Evolutionary conservation across 352 stramenopile species (phyloP), one percentile per base, ranked within the genome.

Genomic region (Pythium diclinum): DNA sequence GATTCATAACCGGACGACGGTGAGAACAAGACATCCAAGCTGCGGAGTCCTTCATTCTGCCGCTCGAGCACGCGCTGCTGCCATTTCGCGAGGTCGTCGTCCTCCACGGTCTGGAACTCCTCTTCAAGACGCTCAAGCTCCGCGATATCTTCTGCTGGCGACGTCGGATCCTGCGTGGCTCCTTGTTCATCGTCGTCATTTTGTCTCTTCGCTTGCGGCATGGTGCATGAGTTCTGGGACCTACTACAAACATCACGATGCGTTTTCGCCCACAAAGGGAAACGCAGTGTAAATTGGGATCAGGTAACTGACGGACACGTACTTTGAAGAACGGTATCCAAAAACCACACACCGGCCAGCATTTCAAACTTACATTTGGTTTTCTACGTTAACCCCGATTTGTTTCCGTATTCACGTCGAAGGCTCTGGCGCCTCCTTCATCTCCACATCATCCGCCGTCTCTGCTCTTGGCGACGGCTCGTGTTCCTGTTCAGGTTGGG

Each of bases 31-130:
- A 46, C 40, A 19, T 64, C 65, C 30, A 72, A 56, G 48, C 32
- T 65, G 14, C 52, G 59, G 1, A 71, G 46, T 5, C 60, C 55
- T 23, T 88, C 81, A 11, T 56, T 63, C n/a, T 79, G 69, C 32
- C 81, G 76, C 63, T 90, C 80, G 10, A 89, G 69, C 25, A 90
- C 71, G 32, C 75, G 54, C 65, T 83, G 73, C 55, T 79, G 76
- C 77, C 80, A 87, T 6, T 68, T 60, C 28, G 64, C 72, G 9
- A 76, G 56, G 6, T 63, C 67, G n/a, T 66, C 64, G 17, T 57
- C 7, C 23, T 60, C 48, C 42, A 47, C 40, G 5, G 46, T 47
- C 3, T 65, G 47, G 17, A 51, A 32, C n/a, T 65, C 57, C 3
- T 62, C 46, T 11, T 76, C 67, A 2, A 72, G 53, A 2, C 30